Conservation (phyloP, 2,329 filamentous ascomycete species). For the Paraconiothyrium sp. region DNA sequence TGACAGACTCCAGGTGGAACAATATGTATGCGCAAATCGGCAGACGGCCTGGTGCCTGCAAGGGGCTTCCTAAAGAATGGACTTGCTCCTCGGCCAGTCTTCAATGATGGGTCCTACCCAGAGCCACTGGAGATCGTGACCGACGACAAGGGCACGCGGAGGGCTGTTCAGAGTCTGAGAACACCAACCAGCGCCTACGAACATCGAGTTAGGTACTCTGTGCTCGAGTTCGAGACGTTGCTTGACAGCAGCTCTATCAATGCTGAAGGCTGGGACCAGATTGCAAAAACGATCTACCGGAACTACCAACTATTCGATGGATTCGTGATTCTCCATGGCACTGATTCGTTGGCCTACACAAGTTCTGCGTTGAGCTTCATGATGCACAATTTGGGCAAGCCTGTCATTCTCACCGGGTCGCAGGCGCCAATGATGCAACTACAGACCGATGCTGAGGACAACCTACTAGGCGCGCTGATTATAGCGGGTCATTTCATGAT, state of each 20-base stretch:
- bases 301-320: conserved; percentile 92
- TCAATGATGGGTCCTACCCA: conserved; percentile 78
- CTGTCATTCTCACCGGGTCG: conserved; percentile 79
- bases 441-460: conserved; percentile 91
- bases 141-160: conserved; percentile 58
- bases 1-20: conserved; percentile 65
- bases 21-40: conserved; percentile 89
- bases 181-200: conserved; percentile 84
- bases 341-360: conserved; percentile 87
- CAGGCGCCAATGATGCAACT: conserved; percentile 86
- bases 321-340: conserved; percentile 90
- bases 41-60: conserved; percentile 78
- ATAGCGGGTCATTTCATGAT: conserved; percentile 93
- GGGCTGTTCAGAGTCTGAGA: conserved; percentile 73
- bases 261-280: conserved; percentile 84
- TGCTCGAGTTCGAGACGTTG: conserved; percentile 83
- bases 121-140: conserved; percentile 65
- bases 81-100: conserved; percentile 82
- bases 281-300: conserved; percentile 78
- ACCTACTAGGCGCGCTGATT: conserved; percentile 86
- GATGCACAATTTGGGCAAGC: conserved; percentile 89
- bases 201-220: conserved; percentile 82
- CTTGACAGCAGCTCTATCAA: conserved; percentile 93
- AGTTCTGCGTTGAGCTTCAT: conserved; percentile 93
- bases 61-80: conserved; percentile 81